Percentiles rank a stretch among this genome's conserved stretches.
Conservation (phyloP, 2,329 filamentous ascomycete species). For the Dactylellina cionopaga region DNA sequence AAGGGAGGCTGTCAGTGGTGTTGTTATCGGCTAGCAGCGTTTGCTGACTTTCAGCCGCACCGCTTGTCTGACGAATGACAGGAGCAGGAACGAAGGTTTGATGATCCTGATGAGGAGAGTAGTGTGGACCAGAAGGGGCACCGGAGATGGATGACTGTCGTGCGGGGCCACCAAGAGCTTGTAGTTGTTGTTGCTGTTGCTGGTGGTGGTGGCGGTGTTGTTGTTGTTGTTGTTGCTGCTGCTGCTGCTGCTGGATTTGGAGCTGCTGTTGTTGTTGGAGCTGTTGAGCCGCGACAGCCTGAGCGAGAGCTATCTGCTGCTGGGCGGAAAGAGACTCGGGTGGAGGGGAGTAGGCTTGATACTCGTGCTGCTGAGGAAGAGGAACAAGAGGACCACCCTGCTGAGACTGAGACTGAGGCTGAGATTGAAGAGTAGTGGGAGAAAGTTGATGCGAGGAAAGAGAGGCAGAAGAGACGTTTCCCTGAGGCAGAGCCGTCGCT, state of each 20-base stretch:
- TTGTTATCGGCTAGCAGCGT: conserved; percentile 52
- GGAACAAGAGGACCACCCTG: no score
- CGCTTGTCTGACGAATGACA: conserved; percentile 45
- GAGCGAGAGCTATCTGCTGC: conserved; percentile 19
- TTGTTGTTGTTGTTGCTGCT: conserved; percentile 55
- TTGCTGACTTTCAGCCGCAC: conserved; percentile 52
- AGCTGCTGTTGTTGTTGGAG: conserved; percentile 56
- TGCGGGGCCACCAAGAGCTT: conserved; percentile 26
- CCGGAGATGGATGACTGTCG: conserved; percentile 48
- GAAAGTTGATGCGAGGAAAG: conserved; percentile 19
- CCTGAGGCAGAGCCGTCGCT: conserved; percentile 43
- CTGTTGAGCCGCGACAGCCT: conserved; percentile 48
- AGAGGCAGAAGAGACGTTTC: conserved; percentile 42
- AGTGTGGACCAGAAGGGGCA: conserved; percentile 19
- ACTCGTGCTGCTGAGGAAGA: conserved; percentile 44
- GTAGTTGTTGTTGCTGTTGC: conserved; percentile 47
- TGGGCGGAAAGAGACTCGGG: conserved; percentile 26
- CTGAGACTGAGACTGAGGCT: conserved; percentile 1
- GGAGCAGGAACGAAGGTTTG: conserved; percentile 16
- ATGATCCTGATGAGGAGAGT: conserved; percentile 8
- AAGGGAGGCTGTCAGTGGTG: conserved; percentile 36
- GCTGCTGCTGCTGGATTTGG: conserved; percentile 52
- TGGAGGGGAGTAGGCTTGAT: conserved; percentile 34
- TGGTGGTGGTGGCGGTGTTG: conserved; percentile 58
- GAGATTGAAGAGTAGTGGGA: not conserved